Evolutionary conservation across 2,329 filamentous ascomycete genomes (phyloP).

Genomic region (Pestalotiopsis sp.): DNA sequence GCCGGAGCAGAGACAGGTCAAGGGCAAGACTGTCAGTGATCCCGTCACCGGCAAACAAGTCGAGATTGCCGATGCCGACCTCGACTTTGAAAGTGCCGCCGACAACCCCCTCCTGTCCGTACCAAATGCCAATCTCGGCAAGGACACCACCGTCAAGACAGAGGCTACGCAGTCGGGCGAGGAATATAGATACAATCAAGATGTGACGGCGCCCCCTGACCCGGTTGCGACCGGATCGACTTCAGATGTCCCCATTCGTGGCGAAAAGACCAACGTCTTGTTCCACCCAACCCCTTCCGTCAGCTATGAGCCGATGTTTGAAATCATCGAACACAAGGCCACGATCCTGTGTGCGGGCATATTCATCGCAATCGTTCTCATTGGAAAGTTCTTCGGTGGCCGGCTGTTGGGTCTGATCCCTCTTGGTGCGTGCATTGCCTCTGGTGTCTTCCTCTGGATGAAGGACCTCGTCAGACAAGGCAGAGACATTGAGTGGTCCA

Average conservation of each 20-base stretch:
- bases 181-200: slow-evolving; percentile 84
- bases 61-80: slow-evolving; percentile 80
- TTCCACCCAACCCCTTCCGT: slow-evolving; percentile 94
- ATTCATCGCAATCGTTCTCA: slow-evolving; percentile 72
- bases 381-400: slow-evolving; percentile 81
- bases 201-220: slow-evolving; percentile 88
- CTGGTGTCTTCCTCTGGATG: slow-evolving; percentile 85
- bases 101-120: slow-evolving; percentile 79
- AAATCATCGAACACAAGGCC: slow-evolving; percentile 73
- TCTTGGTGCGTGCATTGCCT: slow-evolving; percentile 70
- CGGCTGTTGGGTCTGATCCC: slow-evolving; percentile 77
- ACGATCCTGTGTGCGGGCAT: slow-evolving; percentile 71
- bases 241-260: slow-evolving; percentile 92
- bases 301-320: slow-evolving; percentile 88
- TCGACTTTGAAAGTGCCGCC: slow-evolving; percentile 68
- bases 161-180: slow-evolving; percentile 71
- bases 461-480: slow-evolving; percentile 85
- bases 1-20: slow-evolving; percentile 38
- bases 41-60: slow-evolving; percentile 87
- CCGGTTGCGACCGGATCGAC: slow-evolving; percentile 81
- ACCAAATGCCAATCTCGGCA: slow-evolving; percentile 86
- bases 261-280: slow-evolving; percentile 93
- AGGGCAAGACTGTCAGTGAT: slow-evolving; percentile 74
- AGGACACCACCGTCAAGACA: slow-evolving; percentile 72
- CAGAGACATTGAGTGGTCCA: slow-evolving; percentile 83